These are phyloP conservation scores for Leccinum griseonigrum DNA, from an alignment of 1,284 basidiomycete genomes.

Conservation along the genomic window DNA sequence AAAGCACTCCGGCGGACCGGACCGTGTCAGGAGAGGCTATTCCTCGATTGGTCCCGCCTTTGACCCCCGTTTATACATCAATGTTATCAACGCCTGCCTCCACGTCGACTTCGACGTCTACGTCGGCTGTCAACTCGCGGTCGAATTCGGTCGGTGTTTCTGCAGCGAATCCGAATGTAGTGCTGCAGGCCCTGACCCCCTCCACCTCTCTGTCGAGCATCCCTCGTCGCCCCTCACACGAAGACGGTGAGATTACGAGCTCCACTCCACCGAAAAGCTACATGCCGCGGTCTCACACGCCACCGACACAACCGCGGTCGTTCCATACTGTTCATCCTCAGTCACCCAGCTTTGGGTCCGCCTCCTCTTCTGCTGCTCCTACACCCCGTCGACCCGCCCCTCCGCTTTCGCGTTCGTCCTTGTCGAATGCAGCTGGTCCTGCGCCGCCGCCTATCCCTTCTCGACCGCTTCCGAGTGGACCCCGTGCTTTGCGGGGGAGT, in stretches of 20 bases:
- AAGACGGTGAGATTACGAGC: slow-evolving; percentile 45
- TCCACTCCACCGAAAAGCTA: slow-evolving; percentile 35
- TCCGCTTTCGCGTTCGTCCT: slow-evolving; percentile 25
- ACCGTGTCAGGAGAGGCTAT: not conserved
- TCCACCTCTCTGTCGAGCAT: slow-evolving; percentile 9
- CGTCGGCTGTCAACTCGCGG: slow-evolving; percentile 27
- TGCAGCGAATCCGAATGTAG: slow-evolving; percentile 3
- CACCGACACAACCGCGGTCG: slow-evolving; percentile 48
- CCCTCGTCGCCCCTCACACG: slow-evolving; percentile 37
- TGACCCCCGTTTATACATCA: slow-evolving; percentile 8
- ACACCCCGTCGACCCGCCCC: slow-evolving; percentile 29
- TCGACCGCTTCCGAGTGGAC: slow-evolving; percentile 48
- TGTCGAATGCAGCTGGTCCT: slow-evolving; percentile 27
- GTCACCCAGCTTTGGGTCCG: slow-evolving; percentile 26
- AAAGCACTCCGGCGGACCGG: slow-evolving; percentile 12
- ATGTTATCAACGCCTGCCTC: slow-evolving; percentile 11
- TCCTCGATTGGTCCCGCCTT: not conserved
- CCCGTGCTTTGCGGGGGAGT: slow-evolving; percentile 47
- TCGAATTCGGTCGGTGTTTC: slow-evolving; percentile 28
- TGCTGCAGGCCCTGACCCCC: not conserved
- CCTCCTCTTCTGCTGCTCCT: slow-evolving; percentile 22
- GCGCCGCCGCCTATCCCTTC: slow-evolving; percentile 24
- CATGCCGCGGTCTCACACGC: slow-evolving; percentile 38
- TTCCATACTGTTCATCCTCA: slow-evolving; percentile 33
- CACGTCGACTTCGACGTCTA: slow-evolving; percentile 24